These are phyloP conservation scores for Tetratostichococcus sp. DNA, from an alignment of 139 green algal genomes.

Conservation along the genomic window DNA sequence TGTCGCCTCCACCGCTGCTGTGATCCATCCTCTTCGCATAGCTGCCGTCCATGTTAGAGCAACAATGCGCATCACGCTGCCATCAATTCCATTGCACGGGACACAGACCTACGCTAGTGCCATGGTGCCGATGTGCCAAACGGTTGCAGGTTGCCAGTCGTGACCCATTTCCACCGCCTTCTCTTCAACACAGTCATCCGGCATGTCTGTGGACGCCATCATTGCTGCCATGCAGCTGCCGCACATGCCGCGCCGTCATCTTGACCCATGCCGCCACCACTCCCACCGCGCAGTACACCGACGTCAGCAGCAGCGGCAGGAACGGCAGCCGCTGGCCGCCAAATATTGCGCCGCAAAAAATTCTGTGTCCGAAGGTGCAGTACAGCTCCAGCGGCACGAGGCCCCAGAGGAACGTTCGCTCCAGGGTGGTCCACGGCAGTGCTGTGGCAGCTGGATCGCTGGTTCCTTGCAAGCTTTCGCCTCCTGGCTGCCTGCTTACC, in stretches of 20 bases:
- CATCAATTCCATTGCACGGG: too few species aligned
- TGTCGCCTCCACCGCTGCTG: too few species aligned
- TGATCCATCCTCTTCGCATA: too few species aligned
- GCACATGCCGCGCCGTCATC: not conserved
- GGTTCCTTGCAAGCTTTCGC: not conserved
- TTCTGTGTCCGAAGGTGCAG: constrained; percentile 37
- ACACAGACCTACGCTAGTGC: too few species aligned
- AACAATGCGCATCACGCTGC: too few species aligned
- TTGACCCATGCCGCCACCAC: constrained; percentile 42
- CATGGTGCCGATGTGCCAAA: too few species aligned
- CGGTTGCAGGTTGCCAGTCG: too few species aligned
- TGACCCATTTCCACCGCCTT: too few species aligned
- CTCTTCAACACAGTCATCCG: too few species aligned
- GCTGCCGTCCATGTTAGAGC: too few species aligned
- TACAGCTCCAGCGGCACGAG: constrained; percentile 69
- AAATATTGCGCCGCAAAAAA: constrained; percentile 21
- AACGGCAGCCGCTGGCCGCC: constrained; percentile 60
- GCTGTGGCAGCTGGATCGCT: not conserved
- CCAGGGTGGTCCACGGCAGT: not conserved
- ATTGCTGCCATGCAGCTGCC: not conserved
- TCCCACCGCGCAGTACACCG: constrained; percentile 65
- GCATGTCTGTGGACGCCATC: too few species aligned
- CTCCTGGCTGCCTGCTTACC: too few species aligned
- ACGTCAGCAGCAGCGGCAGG: constrained; percentile 81
- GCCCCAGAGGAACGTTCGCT: constrained; percentile 49